Base-by-base conservation (phyloP, 78 protist species). In the Dictyostelium discoideum region DNA sequence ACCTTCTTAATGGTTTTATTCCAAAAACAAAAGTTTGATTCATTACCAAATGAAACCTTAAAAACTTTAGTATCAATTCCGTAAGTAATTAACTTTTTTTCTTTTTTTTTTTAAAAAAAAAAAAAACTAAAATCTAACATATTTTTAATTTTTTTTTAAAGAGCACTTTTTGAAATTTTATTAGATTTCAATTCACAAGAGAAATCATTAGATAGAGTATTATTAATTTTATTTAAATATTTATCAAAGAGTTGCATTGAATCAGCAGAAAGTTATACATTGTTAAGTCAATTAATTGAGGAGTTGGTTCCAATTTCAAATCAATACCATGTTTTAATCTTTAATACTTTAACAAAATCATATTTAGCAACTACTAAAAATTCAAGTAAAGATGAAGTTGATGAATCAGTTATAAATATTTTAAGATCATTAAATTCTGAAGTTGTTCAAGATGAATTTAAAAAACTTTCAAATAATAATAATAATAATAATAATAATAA, bases 1-100 rank as follows among this genome's bases (percentile, higher is more conserved):
- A 88, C 93, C 39, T 88, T 88, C 50, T 78, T 88, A 54, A 57
- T 88, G 79, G 93, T 88, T 2, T 44, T 88, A 7, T 88, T 88
- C 93, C 93, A 88, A 80, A 78, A 67, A 60, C 93, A 88, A 88
- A 88, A 32, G 8, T 42, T 80, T 65, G 67, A 72, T 13, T 24
- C 18, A 67, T 67, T 85, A 85, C 72, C 89, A 63, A 67, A 85
- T 69, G 18, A 29, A 85, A 85, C 60, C 1, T 24, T 85, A 13
- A 20, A 63, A 67, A 42, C 46, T 40, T 67, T 85, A 67, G 54
- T 85, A 16, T 63, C 78, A 67, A 85, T 85, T 13, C 89, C 89
- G 89, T 85, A 67, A 32, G 89, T 85, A 46, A 46, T 46, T 0
- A 44, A 7, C 8, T 44, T 44, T 46, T 46, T 6, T 6, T 10